Conservation (phyloP, 306 rosid species). For the Sindora glabra region DNA sequence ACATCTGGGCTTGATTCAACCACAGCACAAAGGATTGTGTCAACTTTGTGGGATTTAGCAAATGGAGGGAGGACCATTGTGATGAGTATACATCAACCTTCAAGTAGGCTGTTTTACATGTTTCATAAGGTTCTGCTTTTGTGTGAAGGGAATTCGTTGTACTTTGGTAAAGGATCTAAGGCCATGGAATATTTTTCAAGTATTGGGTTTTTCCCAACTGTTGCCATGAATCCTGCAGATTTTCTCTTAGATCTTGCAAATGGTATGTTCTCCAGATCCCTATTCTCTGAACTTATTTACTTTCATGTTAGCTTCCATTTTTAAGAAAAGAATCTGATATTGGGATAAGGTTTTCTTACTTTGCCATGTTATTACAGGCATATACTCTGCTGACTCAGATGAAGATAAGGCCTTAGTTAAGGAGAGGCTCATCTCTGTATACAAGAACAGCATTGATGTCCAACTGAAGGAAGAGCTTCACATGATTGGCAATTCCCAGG, state of each 20-base stretch:
- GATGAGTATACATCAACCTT: conserved; percentile 84
- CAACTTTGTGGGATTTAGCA: conserved; percentile 54
- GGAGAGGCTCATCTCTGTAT: conserved; percentile 26
- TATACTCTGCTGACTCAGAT: conserved; percentile 21
- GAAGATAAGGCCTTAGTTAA: conserved; percentile 31
- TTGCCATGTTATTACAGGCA: conserved; percentile 28
- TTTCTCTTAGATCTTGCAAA: conserved; percentile 74
- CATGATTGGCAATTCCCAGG: conserved; percentile 9
- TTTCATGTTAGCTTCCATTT: neutral
- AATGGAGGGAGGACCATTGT: conserved; percentile 54
- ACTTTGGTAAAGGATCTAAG: conserved; percentile 57
- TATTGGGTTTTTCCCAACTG: conserved; percentile 42
- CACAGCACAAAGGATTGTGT: conserved; percentile 59
- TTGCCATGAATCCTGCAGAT: conserved; percentile 78
- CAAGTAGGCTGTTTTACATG: conserved; percentile 56
- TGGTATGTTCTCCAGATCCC: conserved; percentile 28
- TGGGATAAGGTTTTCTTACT: neutral
- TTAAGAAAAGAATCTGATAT: neutral
- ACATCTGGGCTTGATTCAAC: conserved; percentile 79
- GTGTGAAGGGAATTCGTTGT: conserved; percentile 52
- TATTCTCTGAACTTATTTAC: neutral
- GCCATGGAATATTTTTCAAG: conserved; percentile 51
- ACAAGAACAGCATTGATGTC: conserved; percentile 14
- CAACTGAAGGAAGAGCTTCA: conserved; percentile 23
- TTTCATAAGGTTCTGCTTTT: conserved; percentile 65